phyloP scores from a whole-genome alignment of 768 basidiomycete genomes.

The Dictyophora rubrovolvata region DNA sequence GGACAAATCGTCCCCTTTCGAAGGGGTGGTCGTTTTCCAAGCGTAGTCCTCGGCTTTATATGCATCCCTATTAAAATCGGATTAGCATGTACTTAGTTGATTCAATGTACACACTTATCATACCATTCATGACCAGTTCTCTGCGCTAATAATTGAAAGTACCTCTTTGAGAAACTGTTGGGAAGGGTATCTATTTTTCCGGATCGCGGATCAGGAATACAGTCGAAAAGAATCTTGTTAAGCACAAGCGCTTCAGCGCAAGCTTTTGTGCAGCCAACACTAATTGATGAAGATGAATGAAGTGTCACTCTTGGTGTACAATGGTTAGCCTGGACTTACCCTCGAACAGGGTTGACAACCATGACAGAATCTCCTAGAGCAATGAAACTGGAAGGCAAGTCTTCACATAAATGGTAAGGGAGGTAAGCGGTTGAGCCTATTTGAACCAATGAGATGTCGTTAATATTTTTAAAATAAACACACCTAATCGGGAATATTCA shows the following conservation, averaged over 20 bases:
- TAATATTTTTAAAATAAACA: background rate
- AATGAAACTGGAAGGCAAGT: slow-evolving; percentile 17
- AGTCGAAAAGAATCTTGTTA: slow-evolving; percentile 5
- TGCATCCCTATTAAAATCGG: background rate
- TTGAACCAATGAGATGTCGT: too few species aligned
- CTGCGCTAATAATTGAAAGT: slow-evolving; percentile 7
- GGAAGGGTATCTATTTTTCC: slow-evolving; percentile 2
- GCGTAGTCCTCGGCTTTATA: slow-evolving; percentile 12
- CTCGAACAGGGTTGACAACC: slow-evolving; percentile 15
- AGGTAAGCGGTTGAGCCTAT: slow-evolving; percentile 13
- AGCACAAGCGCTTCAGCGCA: slow-evolving; percentile 12
- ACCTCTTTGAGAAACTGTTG: slow-evolving; percentile 7
- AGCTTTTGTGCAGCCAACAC: slow-evolving; percentile 15
- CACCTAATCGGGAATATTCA: slow-evolving; percentile 9
- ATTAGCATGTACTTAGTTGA: background rate
- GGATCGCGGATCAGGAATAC: background rate
- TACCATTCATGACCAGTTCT: background rate
- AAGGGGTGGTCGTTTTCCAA: slow-evolving; percentile 9
- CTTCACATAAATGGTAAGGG: slow-evolving; percentile 11
- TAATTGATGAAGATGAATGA: background rate
- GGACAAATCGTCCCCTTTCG: slow-evolving; percentile 9
- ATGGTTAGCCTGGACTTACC: slow-evolving; percentile 6
- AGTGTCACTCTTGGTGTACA: background rate
- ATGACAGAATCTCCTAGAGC: slow-evolving; percentile 17
- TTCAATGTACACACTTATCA: background rate